A percentile compares a stretch with the other conserved stretches of the same genome.
Conservation (phyloP, 129 eudicot species). For the Artemisia tridentata region DNA sequence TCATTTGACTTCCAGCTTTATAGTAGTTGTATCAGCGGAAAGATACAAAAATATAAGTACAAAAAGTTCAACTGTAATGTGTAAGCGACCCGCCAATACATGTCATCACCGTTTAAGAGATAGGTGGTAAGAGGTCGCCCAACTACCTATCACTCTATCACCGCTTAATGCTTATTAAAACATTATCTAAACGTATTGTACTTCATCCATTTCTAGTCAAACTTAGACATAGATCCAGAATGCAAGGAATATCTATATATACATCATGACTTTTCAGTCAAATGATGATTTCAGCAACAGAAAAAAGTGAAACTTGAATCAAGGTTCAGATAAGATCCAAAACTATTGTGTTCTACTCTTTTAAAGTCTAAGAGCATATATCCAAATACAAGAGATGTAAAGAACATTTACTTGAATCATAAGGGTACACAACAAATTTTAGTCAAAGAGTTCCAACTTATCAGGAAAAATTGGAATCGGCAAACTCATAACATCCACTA, state of each 20-base stretch:
- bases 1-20: too few species aligned
- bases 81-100: too few species aligned
- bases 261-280: not conserved
- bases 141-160: not conserved
- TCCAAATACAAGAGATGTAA: slow-evolving; percentile 16
- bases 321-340: not conserved
- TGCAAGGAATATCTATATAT: not conserved
- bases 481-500: slow-evolving; percentile 28
- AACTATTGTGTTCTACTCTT: not conserved
- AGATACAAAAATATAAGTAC: too few species aligned
- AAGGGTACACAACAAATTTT: slow-evolving; percentile 7
- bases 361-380: slow-evolving; percentile 13
- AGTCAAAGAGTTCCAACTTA: slow-evolving; percentile 12
- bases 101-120: too few species aligned
- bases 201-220: not conserved
- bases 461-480: slow-evolving; percentile 4
- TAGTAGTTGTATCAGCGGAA: too few species aligned
- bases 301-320: not conserved
- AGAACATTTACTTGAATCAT: slow-evolving; percentile 17
- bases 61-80: too few species aligned
- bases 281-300: not conserved
- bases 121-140: not conserved
- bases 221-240: not conserved
- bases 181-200: not conserved
- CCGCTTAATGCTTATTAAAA: not conserved